These are phyloP conservation scores for Mortierella sp. DNA, from an alignment of 371 early-diverging fungal genomes.

Conservation along the genomic window DNA sequence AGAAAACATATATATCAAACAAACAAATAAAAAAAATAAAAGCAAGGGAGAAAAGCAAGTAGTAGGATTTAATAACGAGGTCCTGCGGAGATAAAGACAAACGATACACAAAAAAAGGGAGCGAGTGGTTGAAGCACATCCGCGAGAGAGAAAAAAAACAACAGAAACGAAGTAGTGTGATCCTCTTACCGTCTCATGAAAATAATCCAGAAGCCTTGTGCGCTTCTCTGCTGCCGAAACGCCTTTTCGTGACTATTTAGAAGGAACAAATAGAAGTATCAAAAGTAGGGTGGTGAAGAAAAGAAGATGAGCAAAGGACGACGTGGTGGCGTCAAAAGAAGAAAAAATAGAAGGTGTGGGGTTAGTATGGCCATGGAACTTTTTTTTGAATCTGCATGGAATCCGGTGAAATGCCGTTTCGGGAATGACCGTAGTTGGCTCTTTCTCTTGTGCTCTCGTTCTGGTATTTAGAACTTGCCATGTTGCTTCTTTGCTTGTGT, in stretches of 20 bases:
- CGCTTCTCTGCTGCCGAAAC: conserved; percentile 88
- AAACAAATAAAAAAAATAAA: not conserved
- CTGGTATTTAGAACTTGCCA: not conserved
- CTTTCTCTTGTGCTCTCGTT: not conserved
- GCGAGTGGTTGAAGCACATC: not conserved
- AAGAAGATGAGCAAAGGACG: not conserved
- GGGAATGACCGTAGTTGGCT: not conserved
- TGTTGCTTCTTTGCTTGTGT: not conserved
- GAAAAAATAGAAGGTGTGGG: not conserved
- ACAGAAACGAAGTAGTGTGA: not conserved
- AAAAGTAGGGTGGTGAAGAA: too few relatives aligned
- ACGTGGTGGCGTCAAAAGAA: not conserved
- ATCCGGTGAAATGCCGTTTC: not conserved
- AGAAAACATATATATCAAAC: not conserved
- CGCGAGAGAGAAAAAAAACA: not conserved
- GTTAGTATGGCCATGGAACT: not conserved
- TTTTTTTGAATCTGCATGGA: conserved; percentile 5
- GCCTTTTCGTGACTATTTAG: conserved; percentile 61
- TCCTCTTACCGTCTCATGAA: conserved; percentile 82
- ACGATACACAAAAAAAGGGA: not conserved
- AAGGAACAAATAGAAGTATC: not conserved
- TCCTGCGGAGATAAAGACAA: conserved; percentile 7
- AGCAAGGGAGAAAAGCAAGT: not conserved
- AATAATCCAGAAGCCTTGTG: conserved; percentile 78
- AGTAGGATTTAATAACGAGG: not conserved